Evolutionary conservation across 176 grass and related monocot genomes (phyloP).

Genomic region (Paspalum notatum): DNA sequence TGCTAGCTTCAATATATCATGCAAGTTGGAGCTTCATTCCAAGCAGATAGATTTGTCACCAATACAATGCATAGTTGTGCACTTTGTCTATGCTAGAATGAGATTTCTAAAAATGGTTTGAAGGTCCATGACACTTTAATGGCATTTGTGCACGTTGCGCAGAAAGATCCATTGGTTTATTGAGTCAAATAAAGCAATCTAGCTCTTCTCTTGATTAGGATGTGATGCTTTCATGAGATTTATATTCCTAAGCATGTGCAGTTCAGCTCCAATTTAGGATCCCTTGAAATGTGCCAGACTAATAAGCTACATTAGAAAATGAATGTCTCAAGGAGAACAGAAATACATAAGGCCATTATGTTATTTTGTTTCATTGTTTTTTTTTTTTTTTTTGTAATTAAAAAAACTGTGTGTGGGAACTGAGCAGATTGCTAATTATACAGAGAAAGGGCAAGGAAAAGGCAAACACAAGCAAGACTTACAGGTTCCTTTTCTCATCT

Average conservation of each 20-base stretch:
- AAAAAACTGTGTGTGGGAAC: conserved; percentile 24
- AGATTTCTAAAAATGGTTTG: conserved; percentile 26
- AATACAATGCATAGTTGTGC: neutral
- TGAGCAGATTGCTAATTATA: conserved; percentile 16
- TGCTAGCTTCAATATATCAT: neutral
- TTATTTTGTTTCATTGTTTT: conserved; percentile 18
- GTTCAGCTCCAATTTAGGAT: conserved; percentile 18
- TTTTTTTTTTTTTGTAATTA: conserved; percentile 15
- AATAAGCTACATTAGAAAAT: conserved; percentile 22
- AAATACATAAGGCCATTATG: conserved; percentile 7
- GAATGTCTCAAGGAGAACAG: conserved; percentile 32
- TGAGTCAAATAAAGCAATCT: conserved; percentile 9
- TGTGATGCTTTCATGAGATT: neutral
- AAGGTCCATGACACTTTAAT: neutral
- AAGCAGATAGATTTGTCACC: neutral
- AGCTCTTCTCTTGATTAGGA: conserved; percentile 2
- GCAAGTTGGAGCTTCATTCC: neutral
- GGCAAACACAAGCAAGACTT: conserved; percentile 45
- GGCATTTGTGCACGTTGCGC: neutral
- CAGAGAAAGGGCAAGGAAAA: neutral
- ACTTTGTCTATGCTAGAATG: neutral
- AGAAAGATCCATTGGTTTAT: conserved; percentile 2
- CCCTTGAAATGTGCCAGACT: conserved; percentile 16
- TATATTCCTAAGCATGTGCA: conserved; percentile 2
- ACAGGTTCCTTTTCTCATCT: conserved; percentile 69